A percentile compares a stretch with the other conserved stretches of the same genome.
Evolutionary conservation across 257 asterid species (phyloP).

Genomic region (Ophiorrhiza pumila): DNA sequence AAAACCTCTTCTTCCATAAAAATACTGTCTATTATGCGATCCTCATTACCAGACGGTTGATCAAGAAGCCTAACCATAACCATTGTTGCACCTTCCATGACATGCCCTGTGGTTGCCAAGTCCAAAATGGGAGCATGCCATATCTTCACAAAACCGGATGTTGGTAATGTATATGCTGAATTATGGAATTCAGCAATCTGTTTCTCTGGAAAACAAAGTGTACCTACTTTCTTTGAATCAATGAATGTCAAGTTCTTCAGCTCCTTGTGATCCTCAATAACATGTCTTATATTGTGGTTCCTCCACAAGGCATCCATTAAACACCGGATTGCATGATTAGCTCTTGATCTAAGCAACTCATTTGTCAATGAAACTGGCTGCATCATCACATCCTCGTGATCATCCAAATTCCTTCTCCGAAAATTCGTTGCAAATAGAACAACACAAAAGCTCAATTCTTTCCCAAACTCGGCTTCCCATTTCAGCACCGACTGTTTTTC

Average conservation of each 20-base stretch:
- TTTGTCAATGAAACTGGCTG: constrained; percentile 1
- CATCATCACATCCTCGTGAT: neutral
- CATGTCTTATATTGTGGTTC: constrained; percentile 4
- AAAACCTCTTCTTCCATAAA: constrained; percentile 4
- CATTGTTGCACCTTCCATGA: constrained; percentile 7
- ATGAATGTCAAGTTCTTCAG: neutral
- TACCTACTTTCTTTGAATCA: neutral
- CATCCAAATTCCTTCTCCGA: neutral
- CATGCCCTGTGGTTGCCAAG: neutral
- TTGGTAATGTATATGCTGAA: neutral
- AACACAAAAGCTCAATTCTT: constrained; percentile 1
- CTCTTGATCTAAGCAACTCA: constrained; percentile 8
- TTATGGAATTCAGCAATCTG: neutral
- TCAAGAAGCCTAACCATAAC: constrained; percentile 1
- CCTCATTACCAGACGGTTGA: neutral
- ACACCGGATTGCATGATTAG: neutral
- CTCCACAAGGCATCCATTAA: constrained; percentile 12
- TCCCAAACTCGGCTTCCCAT: constrained; percentile 14
- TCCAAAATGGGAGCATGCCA: constrained; percentile 4
- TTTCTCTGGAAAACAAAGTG: neutral
- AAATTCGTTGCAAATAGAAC: neutral
- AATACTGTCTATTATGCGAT: neutral
- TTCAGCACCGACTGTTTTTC: neutral
- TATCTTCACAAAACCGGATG: neutral
- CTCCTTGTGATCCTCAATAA: neutral